Conservation (phyloP, 1,284 basidiomycete genomes). For the Pyrrhoderma noxium region DNA sequence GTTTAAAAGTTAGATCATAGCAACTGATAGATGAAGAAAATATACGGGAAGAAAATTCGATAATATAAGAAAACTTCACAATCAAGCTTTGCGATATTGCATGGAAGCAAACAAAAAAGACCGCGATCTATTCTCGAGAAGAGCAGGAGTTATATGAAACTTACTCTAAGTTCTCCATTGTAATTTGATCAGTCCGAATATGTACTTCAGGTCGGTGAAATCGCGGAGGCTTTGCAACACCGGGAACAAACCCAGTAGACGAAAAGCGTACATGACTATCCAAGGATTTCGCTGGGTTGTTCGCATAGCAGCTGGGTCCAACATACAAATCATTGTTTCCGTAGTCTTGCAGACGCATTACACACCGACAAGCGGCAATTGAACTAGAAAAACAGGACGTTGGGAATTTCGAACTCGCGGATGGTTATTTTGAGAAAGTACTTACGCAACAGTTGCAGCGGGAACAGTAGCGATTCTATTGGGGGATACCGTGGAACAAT, state of each 20-base stretch:
- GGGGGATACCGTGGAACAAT: too few relatives aligned
- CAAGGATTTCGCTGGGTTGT: constrained; percentile 28
- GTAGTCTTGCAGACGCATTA: constrained; percentile 54
- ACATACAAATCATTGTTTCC: constrained; percentile 40
- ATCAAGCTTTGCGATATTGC: background rate
- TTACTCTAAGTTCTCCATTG: constrained; percentile 31
- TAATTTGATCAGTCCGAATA: constrained; percentile 54
- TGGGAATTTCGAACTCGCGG: background rate
- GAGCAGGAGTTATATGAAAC: background rate
- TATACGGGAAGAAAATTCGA: background rate
- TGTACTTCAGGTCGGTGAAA: constrained; percentile 42
- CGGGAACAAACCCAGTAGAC: background rate
- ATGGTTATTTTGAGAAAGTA: constrained; percentile 3
- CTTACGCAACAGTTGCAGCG: constrained; percentile 57
- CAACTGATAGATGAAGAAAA: background rate
- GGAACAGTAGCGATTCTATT: constrained; percentile 34
- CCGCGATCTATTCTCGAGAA: too few relatives aligned
- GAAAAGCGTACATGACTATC: constrained; percentile 10
- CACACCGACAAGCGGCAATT: constrained; percentile 58
- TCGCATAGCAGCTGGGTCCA: constrained; percentile 27
- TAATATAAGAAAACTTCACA: background rate
- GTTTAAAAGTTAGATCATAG: background rate
- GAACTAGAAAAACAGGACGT: constrained; percentile 30
- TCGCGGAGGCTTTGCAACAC: constrained; percentile 17
- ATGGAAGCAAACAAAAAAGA: background rate